Conservation (phyloP, 192 early-diverging fungal genomes). For the Backusella morwellensis region DNA sequence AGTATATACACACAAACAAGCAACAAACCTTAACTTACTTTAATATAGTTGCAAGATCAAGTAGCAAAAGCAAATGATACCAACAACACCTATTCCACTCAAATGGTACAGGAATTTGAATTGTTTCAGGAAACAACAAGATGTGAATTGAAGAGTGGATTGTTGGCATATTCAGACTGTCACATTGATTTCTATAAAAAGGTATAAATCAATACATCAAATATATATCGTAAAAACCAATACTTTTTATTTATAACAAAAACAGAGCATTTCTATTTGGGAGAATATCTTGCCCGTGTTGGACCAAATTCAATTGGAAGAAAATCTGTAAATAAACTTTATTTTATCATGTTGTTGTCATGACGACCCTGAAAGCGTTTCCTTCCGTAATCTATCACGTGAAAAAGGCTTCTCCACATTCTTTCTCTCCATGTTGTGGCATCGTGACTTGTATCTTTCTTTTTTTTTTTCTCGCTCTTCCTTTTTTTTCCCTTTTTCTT, state of each 20-base stretch:
- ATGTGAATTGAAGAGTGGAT: conserved; percentile 74
- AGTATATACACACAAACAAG: background rate
- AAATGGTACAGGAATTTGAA: conserved; percentile 81
- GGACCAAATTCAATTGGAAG: conserved; percentile 39
- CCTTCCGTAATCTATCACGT: background rate
- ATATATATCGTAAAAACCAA: background rate
- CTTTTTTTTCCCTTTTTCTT: background rate
- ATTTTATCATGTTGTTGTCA: background rate
- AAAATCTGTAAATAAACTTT: background rate
- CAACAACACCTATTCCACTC: conserved; percentile 69
- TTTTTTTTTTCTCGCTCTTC: too few relatives aligned
- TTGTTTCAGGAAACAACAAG: conserved; percentile 79
- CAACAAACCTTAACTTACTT: background rate
- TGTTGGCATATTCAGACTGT: conserved; percentile 73
- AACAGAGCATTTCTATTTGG: conserved; percentile 72
- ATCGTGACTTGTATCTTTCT: too few relatives aligned
- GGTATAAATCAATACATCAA: conserved; percentile 31
- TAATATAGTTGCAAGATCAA: conserved; percentile 68
- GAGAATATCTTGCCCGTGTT: conserved; percentile 81
- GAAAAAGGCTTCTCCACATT: background rate
- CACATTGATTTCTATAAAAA: conserved; percentile 87
- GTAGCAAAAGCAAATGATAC: conserved; percentile 74
- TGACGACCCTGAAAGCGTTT: too few relatives aligned
- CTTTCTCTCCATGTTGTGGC: too few relatives aligned
- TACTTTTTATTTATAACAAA: background rate